phyloP scores from a whole-genome alignment of 2,329 filamentous ascomycete genomes.

The Paradendryphiella salina region DNA sequence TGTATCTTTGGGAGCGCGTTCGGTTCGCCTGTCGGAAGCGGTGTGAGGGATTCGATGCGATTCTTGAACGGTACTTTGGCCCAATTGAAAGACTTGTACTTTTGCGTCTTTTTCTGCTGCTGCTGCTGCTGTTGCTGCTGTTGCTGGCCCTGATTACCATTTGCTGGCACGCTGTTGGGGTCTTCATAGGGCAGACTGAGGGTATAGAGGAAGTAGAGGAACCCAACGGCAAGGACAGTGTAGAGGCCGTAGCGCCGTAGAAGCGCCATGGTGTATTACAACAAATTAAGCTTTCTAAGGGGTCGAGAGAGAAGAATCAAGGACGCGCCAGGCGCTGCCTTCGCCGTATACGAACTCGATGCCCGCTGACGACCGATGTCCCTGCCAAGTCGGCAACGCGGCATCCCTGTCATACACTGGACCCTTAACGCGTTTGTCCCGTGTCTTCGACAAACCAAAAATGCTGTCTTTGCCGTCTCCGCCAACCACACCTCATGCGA shows the following conservation, averaged over 20 bases:
- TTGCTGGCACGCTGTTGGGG: constrained; percentile 1
- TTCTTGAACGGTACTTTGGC: constrained; percentile 47
- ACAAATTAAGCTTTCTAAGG: constrained; percentile 10
- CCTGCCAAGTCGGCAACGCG: constrained; percentile 14
- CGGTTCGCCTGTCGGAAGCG: constrained; percentile 47
- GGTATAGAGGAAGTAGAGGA: constrained; percentile 46
- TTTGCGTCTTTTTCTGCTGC: constrained; percentile 6
- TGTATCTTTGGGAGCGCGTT: constrained; percentile 50
- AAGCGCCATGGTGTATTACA: constrained; percentile 44
- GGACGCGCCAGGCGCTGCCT: background rate
- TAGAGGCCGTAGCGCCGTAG: constrained; percentile 46
- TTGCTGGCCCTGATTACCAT: constrained; percentile 14
- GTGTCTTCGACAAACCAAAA: background rate
- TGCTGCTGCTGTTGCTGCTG: constrained; percentile 12
- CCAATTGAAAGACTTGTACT: constrained; percentile 45
- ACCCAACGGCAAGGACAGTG: constrained; percentile 36
- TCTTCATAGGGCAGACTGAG: constrained; percentile 43
- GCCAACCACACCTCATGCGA: too few species aligned
- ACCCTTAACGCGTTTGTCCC: constrained; percentile 9
- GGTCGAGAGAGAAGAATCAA: constrained; percentile 7
- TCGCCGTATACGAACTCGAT: constrained; percentile 5
- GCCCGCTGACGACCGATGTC: constrained; percentile 8
- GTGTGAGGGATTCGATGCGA: constrained; percentile 43
- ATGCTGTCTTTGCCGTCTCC: background rate
- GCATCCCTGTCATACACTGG: constrained; percentile 2